A percentile compares a stretch with the other conserved stretches of the same genome.
These are phyloP conservation scores for Nakazawaea holstii DNA, from an alignment of 805 yeast species.

Conservation along the genomic window DNA sequence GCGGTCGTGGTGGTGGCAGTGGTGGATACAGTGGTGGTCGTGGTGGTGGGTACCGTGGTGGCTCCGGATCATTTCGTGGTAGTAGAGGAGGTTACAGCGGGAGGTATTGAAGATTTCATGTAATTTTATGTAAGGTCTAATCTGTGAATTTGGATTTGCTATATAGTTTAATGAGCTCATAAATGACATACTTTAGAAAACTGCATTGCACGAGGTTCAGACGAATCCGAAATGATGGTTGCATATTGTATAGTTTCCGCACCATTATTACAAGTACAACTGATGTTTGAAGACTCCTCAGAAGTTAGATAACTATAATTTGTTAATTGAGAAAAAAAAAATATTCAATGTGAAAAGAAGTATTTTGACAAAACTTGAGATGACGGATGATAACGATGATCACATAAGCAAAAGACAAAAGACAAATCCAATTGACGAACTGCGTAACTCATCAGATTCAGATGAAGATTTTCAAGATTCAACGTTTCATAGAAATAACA, in stretches of 20 bases:
- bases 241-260: too few relatives aligned
- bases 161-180: too few relatives aligned
- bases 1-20: neutral
- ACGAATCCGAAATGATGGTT: too few relatives aligned
- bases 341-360: too few relatives aligned
- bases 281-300: neutral
- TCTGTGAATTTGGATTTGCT: too few relatives aligned
- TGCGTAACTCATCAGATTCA: neutral
- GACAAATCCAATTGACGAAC: neutral
- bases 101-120: neutral
- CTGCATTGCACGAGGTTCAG: too few relatives aligned
- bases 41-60: conserved; percentile 1
- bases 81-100: neutral
- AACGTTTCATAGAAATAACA: neutral
- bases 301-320: neutral
- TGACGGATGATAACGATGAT: too few relatives aligned
- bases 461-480: neutral
- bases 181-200: too few relatives aligned
- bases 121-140: too few relatives aligned
- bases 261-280: too few relatives aligned
- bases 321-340: too few relatives aligned
- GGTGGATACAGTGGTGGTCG: neutral
- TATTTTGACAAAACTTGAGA: too few relatives aligned
- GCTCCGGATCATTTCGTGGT: neutral
- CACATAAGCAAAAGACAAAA: neutral